Base-by-base conservation (phyloP, 495 filamentous ascomycete genomes). In the Podospora comata region DNA sequence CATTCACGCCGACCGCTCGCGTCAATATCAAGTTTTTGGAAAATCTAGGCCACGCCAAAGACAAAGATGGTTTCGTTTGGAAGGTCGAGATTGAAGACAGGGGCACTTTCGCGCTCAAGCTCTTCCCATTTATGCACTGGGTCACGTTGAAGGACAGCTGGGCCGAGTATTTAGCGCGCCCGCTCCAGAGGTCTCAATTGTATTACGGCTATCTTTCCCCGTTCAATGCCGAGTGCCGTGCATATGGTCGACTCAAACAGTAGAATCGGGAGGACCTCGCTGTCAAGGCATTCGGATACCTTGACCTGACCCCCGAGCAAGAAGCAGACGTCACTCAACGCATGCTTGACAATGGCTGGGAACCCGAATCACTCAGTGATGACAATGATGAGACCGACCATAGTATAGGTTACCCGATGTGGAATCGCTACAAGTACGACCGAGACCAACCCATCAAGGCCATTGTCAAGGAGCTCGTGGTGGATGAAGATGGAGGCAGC, bases 161-260 rank as follows among this genome's bases (percentile, higher is more conserved):
- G 44, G 64, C n/a, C n/a, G 26, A n/a, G 2, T 19, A 39, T 44
- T 32, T 62, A 34, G 34, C 23, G 18, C 39, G n/a, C 26, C 32
- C 30, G 30, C 68, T 69, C 11, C 18, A 58, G 28, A 66, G 20
- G 5, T 55, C 60, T n/a, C 65, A 64, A 19, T 27, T 34, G 18
- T 70, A 62, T 20, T 23, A 64, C 48, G 65, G 68, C 30, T 67
- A 65, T 23, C 64, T 59, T 34, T 62, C 68, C 34, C 58, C 70
- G 1, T 71, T 74, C 63, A 61, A 65, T 64, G 62, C 55, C 59
- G 67, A 72, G 66, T 72, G 67, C 62, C 62, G 67, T 26, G 65
- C 65, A 18, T 72, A 72, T 57, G 65, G 67, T 57, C 65, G 65
- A 48, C 62, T 72, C 39, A 65, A 70, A 20, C 57, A 72, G 55